Conservation (phyloP, 768 basidiomycete genomes). For the Nevesoporus exiguus region DNA sequence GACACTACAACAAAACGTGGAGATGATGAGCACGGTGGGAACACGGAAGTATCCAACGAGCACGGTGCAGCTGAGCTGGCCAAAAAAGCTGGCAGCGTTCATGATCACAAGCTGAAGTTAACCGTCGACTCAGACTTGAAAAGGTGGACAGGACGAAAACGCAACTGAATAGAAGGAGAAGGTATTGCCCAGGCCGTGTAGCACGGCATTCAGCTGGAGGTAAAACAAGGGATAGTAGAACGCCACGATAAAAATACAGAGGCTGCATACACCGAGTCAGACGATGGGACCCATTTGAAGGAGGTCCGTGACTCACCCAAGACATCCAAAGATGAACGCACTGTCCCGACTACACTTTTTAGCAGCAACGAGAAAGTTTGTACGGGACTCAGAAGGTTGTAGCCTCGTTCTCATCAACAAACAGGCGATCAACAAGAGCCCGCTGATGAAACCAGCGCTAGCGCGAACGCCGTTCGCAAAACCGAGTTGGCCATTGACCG, state of each 20-base stretch:
- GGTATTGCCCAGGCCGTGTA: conserved; percentile 40
- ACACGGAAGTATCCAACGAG: conserved; percentile 43
- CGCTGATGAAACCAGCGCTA: conserved; percentile 40
- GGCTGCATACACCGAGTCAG: conserved; percentile 9
- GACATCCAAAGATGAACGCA: conserved; percentile 28
- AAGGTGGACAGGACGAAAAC: conserved; percentile 3
- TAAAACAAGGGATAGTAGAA: conserved; percentile 59
- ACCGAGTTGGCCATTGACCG: conserved; percentile 40
- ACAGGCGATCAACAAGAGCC: conserved; percentile 38
- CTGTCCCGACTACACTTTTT: conserved; percentile 24
- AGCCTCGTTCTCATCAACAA: conserved; percentile 40
- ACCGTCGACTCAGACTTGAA: neutral
- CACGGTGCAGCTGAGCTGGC: conserved; percentile 49
- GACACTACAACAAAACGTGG: conserved; percentile 37
- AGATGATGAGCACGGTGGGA: conserved; percentile 34
- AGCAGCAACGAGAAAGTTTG: conserved; percentile 19
- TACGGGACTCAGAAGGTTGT: conserved; percentile 29
- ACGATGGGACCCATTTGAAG: neutral
- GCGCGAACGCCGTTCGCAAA: conserved; percentile 42
- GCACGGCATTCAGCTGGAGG: conserved; percentile 52
- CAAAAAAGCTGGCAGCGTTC: conserved; percentile 51
- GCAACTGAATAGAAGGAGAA: conserved; percentile 60
- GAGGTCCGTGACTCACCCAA: conserved; percentile 16
- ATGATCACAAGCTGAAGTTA: conserved; percentile 48
- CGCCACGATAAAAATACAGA: conserved; percentile 36